These are phyloP conservation scores for Biscogniauxia mediterranea DNA, from an alignment of 2,329 filamentous ascomycete genomes.

Conservation along the genomic window DNA sequence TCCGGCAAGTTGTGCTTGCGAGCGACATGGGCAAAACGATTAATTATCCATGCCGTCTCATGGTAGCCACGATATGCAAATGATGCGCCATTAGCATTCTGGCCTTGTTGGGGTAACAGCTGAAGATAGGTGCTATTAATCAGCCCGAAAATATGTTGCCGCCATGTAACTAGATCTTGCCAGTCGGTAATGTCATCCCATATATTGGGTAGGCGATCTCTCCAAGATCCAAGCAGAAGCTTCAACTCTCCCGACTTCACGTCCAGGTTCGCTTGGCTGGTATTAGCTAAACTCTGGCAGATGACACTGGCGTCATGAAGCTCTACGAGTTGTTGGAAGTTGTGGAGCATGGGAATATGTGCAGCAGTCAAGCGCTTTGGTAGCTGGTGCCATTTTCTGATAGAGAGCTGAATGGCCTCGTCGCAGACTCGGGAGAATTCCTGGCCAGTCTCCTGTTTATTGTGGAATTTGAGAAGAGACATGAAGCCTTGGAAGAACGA, in stretches of 20 bases:
- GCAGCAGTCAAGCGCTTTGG: slow-evolving; percentile 90
- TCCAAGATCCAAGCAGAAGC: slow-evolving; percentile 88
- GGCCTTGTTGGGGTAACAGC: slow-evolving; percentile 75
- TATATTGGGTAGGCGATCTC: slow-evolving; percentile 90
- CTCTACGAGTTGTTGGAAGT: slow-evolving; percentile 97
- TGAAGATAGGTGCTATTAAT: slow-evolving; percentile 93
- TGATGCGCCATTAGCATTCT: slow-evolving; percentile 83
- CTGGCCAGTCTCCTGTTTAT: slow-evolving; percentile 73
- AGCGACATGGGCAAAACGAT: slow-evolving; percentile 95
- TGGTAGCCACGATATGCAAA: slow-evolving; percentile 97
- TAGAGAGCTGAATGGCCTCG: slow-evolving; percentile 94
- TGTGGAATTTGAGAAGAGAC: slow-evolving; percentile 90
- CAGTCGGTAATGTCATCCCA: slow-evolving; percentile 99
- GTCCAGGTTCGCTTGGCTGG: slow-evolving; percentile 81
- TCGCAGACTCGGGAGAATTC: slow-evolving; percentile 92
- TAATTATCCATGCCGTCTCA: slow-evolving; percentile 99
- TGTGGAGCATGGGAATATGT: slow-evolving; percentile 90
- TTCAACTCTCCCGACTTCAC: slow-evolving; percentile 95
- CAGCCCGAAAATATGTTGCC: slow-evolving; percentile 96
- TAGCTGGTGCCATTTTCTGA: slow-evolving; percentile 98
- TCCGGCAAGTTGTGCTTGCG: slow-evolving; percentile 95
- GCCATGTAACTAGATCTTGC: slow-evolving; percentile 99
- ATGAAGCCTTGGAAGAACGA: slow-evolving; percentile 99
- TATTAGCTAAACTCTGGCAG: slow-evolving; percentile 83
- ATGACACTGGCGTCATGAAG: slow-evolving; percentile 97